Base-by-base conservation (phyloP, 768 basidiomycete genomes). In the Dendrothele bispora region DNA sequence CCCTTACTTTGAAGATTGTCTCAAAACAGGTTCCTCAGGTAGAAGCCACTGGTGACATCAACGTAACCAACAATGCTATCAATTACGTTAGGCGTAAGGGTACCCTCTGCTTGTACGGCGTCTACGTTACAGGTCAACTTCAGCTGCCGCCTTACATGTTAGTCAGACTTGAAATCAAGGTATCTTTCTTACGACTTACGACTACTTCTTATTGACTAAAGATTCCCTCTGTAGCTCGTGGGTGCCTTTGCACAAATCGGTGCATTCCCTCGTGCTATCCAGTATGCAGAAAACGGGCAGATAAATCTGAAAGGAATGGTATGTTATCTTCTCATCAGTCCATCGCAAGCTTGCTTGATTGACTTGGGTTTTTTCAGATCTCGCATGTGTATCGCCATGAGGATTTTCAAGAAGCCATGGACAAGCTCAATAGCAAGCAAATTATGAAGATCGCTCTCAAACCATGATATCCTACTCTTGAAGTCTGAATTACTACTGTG, bases 201-300 rank as follows among this genome's bases (percentile, higher is more conserved):
- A 21, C n/a, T n/a, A 7, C 29, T n/a, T 24, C 27, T 25, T 15
- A 45, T 15, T 42, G 2, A 28, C n/a, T n/a, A n/a, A n/a, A n/a
- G n/a, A n/a, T n/a, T 51, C 0, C 7, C 43, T 50, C 24, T 25
- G 26, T 45, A 89, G 87, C 91, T 92, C 56, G 88, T 93, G 49
- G 90, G 91, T 11, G 93, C 91, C 1, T 93, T 92, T 71, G 86
- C 91, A 11, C 92, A 94, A 55, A 84, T 84, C 1, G 84, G 73
- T 68, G 92, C 91, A 66, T 94, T 95, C 84, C 90, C 91, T 36
- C 84, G 92, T 5, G 90, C 92, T 2, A 82, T 95, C 27, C 87
- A 83, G 12, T 93, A 94, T 63, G 80, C 94, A 21, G 92, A 95
- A 57, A 81, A 82, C 53, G 88, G 88, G 7, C 92, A 91, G 69